Base-by-base conservation (phyloP, 2,329 filamentous ascomycete genomes). In the Chaetomiaceae sp. region DNA sequence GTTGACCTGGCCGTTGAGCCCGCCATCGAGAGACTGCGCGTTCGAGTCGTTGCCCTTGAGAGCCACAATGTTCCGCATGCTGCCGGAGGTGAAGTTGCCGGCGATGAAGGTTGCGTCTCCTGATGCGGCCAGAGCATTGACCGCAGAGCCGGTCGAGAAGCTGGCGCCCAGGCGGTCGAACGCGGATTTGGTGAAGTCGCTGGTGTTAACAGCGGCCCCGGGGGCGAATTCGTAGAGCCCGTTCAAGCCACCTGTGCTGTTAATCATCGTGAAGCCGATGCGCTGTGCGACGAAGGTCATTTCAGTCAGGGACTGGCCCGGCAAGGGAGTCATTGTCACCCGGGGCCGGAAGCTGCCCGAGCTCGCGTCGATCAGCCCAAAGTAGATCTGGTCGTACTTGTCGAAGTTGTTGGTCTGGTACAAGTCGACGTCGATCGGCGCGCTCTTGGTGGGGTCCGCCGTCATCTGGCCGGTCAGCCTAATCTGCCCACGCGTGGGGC, bases 341-440 rank as follows among this genome's bases (percentile, higher is more conserved):
- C 79, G 79, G 12, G 91, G 88, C 34, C 82, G 82, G 72, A 96
- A 96, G 17, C 76, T 77, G 52, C 70, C 71, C 9, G 79, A 83
- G 43, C 78, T 81, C 44, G 83, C 82, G 61, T 97, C 88, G 44
- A 98, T 81, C 55, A 81, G 81, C 38, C 90, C 93, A 55, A 84
- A 85, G 67, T 89, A 95, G 48, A 98, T 82, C 56, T 87, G 83
- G 62, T 98, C 93, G 61, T 95, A 97, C 66, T 98, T 98, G 71
- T 97, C 91, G 64, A 84, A 94, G 62, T 94, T 78, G 68, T 98
- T 98, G 15, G 90, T 95, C 66, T 98, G 93, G 62, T 78, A 94
- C 7, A 96, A 69, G 0, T 78, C 75, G 1, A 74, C 79, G 22
- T 78, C 74, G 47, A 82, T 73, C 5, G 77, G 71, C 29, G 65